Base-by-base conservation (phyloP, 1,139 yeast species). In the Kazachstania sp. region DNA sequence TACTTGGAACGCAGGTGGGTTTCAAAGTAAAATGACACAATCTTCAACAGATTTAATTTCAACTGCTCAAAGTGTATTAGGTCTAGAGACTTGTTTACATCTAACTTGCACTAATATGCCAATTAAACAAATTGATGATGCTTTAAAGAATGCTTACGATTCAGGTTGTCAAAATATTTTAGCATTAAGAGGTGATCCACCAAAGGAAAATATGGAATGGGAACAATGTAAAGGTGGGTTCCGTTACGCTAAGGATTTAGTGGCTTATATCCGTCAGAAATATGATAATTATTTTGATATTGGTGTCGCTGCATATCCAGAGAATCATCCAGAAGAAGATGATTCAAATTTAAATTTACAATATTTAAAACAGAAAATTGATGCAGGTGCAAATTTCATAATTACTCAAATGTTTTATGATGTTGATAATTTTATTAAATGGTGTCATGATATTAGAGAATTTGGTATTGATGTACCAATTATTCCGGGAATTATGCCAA, bases 1-100 rank as follows among this genome's bases (percentile, higher is more conserved):
- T 54, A 92, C 98, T 1, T 92, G 98, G 98, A 90, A 90, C 61
- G 98, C 98, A 2, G 98, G 98, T 39, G 97, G 38, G n/a, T n/a
- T 30, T 13, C 13, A 30, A 13, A 28, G 61, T 7, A 53, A 90
- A 50, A 71, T 85, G 44, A 82, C 95, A 6, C 78, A 79, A 45
- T 71, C 86, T 37, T 59, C 97, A 39, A 83, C 86, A 47, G 97
- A 90, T 59, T 84, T 92, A 79, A 95, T 92, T 4, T 78, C 87
- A 56, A 88, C 95, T 2, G 80, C 97, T 0, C 96, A 90, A 60
- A 82, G 92, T 2, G 87, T 88, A n/a, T 73, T 88, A 50, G 97
- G 97, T 8, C 72, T 92, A 53, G 97, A 92, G 61, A 92, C 98
- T 0, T 94, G 98, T 66, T 90, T 92, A 97, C 98, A 92, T 65